Evolutionary conservation across 2,329 filamentous ascomycete genomes (phyloP), one percentile per base, ranked within the genome.

Genomic region (Penicillium sp.): DNA sequence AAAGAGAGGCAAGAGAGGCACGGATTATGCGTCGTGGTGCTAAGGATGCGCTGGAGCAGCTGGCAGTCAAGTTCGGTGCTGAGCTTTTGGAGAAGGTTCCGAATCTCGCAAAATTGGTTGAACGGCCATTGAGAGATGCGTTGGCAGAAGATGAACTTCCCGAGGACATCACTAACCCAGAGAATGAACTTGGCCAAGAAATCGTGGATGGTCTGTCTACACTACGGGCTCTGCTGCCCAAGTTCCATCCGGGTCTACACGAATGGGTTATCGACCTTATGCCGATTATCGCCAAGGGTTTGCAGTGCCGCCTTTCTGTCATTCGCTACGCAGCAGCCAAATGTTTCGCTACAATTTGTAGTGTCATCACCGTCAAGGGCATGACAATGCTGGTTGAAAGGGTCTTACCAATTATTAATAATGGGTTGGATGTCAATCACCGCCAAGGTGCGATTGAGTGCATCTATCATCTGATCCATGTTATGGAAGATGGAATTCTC

Each of bases 321-420:
- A 91, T 99, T 72, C 86, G 94, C 39, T 99, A 99, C 75, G 94
- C 93, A 77, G 94, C 94, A 25, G 94, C 94, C 0, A 99, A 99
- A 74, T 97, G 94, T 72, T 86, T 99, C 73, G 96, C 94, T 9
- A 99, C 94, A 1, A 89, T 97, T 44, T 99, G 96, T 81, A 99
- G 93, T 72, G 89, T 97, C 64, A 96, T 99, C 66, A 91, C 91
- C 0, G 89, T 97, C 6, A 88, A 96, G 62, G 94, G 91, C 52
- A 97, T 99, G 88, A 99, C 93, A 0, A 92, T 93, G 72, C 81
- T 99, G 23, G 94, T 99, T 0, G 91, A 97, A 73, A 89, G 91
- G 70, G 91, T 99, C 10, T 76, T 99, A 44, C 94, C 94, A 6
- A 90, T 90, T 2, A 96, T 97, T 75, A 94, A 83, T 78, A 97